Conservation (phyloP, 306 rosid genomes). For the Pachyrhizus erosus region DNA sequence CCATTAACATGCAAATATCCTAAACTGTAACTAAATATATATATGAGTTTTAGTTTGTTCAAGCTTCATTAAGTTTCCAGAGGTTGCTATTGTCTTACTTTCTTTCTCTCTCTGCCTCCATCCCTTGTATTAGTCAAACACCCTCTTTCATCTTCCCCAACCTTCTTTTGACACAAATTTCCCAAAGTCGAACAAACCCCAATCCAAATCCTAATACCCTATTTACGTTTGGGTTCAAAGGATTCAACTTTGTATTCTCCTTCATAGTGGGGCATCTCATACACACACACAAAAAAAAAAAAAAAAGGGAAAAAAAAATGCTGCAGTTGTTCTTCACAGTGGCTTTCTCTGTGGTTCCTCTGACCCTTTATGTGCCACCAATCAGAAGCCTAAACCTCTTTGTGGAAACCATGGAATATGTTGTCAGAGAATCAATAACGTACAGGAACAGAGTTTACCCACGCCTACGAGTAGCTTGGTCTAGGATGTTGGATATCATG, state of each 20-base stretch:
- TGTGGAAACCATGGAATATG: slow-evolving; percentile 71
- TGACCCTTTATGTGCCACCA: slow-evolving; percentile 86
- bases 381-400: slow-evolving; percentile 75
- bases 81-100: background rate
- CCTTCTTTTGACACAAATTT: background rate
- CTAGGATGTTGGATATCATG: slow-evolving; percentile 66
- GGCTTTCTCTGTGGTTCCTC: slow-evolving; percentile 80
- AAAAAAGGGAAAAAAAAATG: slow-evolving; percentile 35
- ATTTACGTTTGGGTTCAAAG: background rate
- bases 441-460: slow-evolving; percentile 65
- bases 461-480: slow-evolving; percentile 67
- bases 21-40: too few relatives aligned
- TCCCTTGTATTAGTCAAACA: background rate
- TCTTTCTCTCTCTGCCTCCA: background rate
- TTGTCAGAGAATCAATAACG: slow-evolving; percentile 57
- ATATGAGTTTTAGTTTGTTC: background rate
- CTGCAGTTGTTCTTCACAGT: slow-evolving; percentile 73
- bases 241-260: background rate
- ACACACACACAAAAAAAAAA: background rate
- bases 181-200: background rate
- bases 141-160: slow-evolving; percentile 4
- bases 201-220: slow-evolving; percentile 26
- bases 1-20: too few relatives aligned
- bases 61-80: background rate
- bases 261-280: background rate